Base-by-base conservation (phyloP, 1,139 yeast species). In the Yamadazyma buinensis region DNA sequence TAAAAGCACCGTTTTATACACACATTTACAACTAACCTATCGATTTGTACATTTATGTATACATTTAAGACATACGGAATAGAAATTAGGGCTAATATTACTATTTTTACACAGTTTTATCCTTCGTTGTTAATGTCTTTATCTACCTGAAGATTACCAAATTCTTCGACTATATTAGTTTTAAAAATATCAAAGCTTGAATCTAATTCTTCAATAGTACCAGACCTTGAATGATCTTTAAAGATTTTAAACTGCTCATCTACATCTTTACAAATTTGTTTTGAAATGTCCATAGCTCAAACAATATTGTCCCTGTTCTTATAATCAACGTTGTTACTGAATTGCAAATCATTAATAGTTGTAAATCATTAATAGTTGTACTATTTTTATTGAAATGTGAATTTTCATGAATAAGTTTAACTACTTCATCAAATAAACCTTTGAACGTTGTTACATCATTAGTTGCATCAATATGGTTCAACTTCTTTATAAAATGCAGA, bases 61-160 rank as follows among this genome's bases (percentile, higher is more conserved):
- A 12, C 75, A 75, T 0, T 52, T 69, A 5, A 49, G 46, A 7
- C 38, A 55, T 19, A 55, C 55, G 26, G 46, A 48, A 12, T 69
- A 67, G 43, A 64, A 52, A 27, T 54, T 51, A 24, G 74, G 71
- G 1, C 40, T 67, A 12, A 55, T 51, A 21, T 70, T 67, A 4
- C 37, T 69, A 8, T 49, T 54, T 21, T 57, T 61, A 17, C 46
- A 39, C n/a, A n/a, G n/a, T n/a, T n/a, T n/a, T n/a, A n/a, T n/a
- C n/a, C n/a, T n/a, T n/a, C n/a, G n/a, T n/a, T n/a, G n/a, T n/a
- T n/a, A n/a, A n/a, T n/a, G n/a, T n/a, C n/a, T n/a, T n/a, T n/a
- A n/a, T n/a, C n/a, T n/a, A n/a, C n/a, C n/a, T n/a, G 7, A 5
- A 17, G 5, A 17, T 7, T 7, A 5, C 7, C 19, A 17, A 5